These are phyloP conservation scores for Parastagonospora nodorum DNA, from an alignment of 2,329 filamentous ascomycete species.

Conservation along the genomic window DNA sequence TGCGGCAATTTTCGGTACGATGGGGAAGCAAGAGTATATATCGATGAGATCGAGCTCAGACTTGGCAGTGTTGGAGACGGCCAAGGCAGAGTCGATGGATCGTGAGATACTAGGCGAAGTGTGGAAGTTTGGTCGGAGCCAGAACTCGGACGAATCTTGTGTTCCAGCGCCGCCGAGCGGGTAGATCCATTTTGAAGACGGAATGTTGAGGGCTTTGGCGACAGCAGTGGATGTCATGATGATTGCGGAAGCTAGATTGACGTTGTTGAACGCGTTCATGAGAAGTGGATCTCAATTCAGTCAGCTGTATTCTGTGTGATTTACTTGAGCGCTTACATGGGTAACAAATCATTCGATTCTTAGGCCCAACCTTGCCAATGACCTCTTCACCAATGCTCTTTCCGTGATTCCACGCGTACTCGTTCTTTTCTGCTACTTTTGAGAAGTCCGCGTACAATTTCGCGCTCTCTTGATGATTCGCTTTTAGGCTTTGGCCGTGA, in stretches of 20 bases:
- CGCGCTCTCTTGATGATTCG: slow-evolving; percentile 65
- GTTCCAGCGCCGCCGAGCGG: slow-evolving; percentile 68
- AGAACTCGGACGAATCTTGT: slow-evolving; percentile 64
- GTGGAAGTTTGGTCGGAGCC: slow-evolving; percentile 64
- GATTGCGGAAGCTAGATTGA: slow-evolving; percentile 67
- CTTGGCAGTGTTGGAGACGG: slow-evolving; percentile 52
- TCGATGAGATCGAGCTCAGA: slow-evolving; percentile 65
- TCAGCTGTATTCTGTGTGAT: neutral
- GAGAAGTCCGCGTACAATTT: slow-evolving; percentile 66
- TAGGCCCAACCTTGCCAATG: slow-evolving; percentile 60
- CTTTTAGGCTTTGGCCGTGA: slow-evolving; percentile 57
- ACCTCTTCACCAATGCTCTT: slow-evolving; percentile 53
- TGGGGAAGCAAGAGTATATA: slow-evolving; percentile 72
- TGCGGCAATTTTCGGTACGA: slow-evolving; percentile 70
- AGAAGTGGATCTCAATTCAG: slow-evolving; percentile 62
- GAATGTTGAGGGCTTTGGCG: slow-evolving; percentile 61
- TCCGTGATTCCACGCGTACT: slow-evolving; percentile 63
- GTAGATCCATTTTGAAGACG: slow-evolving; percentile 65
- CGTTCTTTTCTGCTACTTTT: slow-evolving; percentile 58
- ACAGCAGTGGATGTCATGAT: slow-evolving; percentile 63
- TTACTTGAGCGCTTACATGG: slow-evolving; percentile 58
- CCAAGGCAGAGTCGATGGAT: slow-evolving; percentile 61
- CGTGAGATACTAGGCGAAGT: slow-evolving; percentile 63
- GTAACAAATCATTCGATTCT: slow-evolving; percentile 70
- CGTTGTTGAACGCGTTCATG: slow-evolving; percentile 74